phyloP scores from a whole-genome alignment of 331 rosid genomes.

The Saraca asoca region DNA sequence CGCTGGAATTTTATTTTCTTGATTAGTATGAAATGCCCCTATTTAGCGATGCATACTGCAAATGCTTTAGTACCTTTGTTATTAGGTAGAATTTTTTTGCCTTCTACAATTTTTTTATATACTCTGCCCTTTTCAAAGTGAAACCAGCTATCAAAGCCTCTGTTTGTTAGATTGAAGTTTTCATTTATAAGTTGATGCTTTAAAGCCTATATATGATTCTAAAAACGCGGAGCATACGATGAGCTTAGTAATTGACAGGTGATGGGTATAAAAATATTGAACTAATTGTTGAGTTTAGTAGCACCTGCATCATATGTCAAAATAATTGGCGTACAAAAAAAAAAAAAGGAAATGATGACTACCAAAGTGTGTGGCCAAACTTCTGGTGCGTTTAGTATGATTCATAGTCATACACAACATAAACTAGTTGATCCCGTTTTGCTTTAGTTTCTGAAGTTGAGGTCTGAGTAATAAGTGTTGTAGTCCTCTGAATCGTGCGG shows the following conservation, averaged over 20 bases:
- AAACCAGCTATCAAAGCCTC: background rate
- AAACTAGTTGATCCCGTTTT: too few relatives aligned
- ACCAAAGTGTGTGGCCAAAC: too few relatives aligned
- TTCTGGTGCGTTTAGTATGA: too few relatives aligned
- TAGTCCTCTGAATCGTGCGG: too few relatives aligned
- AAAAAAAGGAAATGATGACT: too few relatives aligned
- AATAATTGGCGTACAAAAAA: too few relatives aligned
- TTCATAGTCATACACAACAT: too few relatives aligned
- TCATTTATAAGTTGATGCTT: background rate
- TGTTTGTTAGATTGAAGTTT: background rate
- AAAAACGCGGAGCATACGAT: background rate
- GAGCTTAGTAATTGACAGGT: background rate
- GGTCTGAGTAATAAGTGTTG: too few relatives aligned
- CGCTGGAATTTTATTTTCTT: background rate
- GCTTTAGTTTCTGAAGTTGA: background rate
- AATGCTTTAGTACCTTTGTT: background rate
- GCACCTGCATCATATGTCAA: too few relatives aligned
- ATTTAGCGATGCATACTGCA: background rate
- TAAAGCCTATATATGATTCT: background rate
- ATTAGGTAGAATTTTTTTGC: background rate
- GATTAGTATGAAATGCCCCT: background rate
- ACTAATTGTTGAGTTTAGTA: background rate
- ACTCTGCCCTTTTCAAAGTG: background rate
- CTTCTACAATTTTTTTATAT: background rate
- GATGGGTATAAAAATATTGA: background rate